Evolutionary conservation across 2,329 filamentous ascomycete genomes (phyloP), one percentile per base, ranked within the genome.

Genomic region (Fusarium sp.): DNA sequence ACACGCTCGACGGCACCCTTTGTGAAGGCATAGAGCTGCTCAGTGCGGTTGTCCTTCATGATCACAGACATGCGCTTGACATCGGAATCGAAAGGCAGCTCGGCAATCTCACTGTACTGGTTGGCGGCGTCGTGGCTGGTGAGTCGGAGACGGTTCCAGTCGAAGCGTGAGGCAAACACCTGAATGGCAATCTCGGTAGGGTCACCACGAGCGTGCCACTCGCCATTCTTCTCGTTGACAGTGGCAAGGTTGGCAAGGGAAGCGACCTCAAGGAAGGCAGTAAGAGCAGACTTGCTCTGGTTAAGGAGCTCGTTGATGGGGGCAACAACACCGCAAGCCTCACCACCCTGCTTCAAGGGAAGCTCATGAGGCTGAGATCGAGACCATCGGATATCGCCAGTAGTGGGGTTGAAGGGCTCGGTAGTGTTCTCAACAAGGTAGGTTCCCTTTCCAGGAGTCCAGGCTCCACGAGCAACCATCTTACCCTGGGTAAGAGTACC

Each of bases 21-120:
- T 69, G 88, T 90, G 76, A 88, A 89, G 1, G 79, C 81, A 29
- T 69, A 79, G 12, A 77, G 75, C 29, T 80, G 62, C 16, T 56
- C 75, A 5, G 72, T 76, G 42, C 84, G 79, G 71, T 81, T 84
- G 61, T 85, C 75, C 67, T 83, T 81, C 80, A 91, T 92, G 63
- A 93, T 87, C 46, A 93, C 91, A 1, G 91, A 92, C 92, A 94
- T 94, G 69, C 91, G 90, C 84, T 94, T 94, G 73, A 93, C 88
- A 69, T 91, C 90, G 1, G 91, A 93, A 76, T 93, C 92, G 77
- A 94, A 94, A 0, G 91, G 91, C 60, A 92, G 91, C 78, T 94
- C 92, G 2, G 89, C 88, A 51, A 92, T 81, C 72, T 91, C 85
- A 46, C 83, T 83, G 88, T 87, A 91, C 44, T 84, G 80, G 1